phyloP scores from a whole-genome alignment of 306 rosid genomes.

The Dryas octopetala region DNA sequence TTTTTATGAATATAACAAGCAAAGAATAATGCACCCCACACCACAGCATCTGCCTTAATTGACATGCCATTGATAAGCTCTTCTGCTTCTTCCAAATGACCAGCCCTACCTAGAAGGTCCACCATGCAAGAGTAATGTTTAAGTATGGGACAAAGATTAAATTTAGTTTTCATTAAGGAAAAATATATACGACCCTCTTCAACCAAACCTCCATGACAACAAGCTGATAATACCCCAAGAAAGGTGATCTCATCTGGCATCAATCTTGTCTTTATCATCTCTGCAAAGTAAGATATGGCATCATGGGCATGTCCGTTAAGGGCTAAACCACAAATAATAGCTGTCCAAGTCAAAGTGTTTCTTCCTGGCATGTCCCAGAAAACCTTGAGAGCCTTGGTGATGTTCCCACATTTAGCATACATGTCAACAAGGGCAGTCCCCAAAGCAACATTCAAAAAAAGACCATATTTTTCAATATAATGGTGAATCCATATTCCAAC shows the following conservation, averaged over 20 bases:
- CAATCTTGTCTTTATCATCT: slow-evolving; percentile 61
- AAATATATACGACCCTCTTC: slow-evolving; percentile 68
- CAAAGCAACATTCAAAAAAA: slow-evolving; percentile 52
- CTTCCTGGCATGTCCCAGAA: slow-evolving; percentile 61
- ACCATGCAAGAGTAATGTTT: too few species aligned
- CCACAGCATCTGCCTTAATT: too few species aligned
- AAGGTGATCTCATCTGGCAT: slow-evolving; percentile 82
- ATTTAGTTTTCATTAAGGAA: slow-evolving; percentile 63
- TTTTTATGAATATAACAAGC: too few species aligned
- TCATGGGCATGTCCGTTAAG: slow-evolving; percentile 59
- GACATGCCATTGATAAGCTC: too few species aligned
- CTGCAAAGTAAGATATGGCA: slow-evolving; percentile 59
- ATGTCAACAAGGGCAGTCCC: slow-evolving; percentile 84
- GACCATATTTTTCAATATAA: slow-evolving; percentile 50
- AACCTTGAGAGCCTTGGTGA: slow-evolving; percentile 62
- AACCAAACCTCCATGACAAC: slow-evolving; percentile 67
- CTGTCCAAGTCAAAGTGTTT: slow-evolving; percentile 84
- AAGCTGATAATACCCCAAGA: slow-evolving; percentile 61
- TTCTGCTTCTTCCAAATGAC: too few species aligned
- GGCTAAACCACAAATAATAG: slow-evolving; percentile 76
- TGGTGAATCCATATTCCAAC: slow-evolving; percentile 80
- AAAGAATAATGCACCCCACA: too few species aligned
- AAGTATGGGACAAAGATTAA: too few species aligned
- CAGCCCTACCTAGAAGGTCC: too few species aligned
- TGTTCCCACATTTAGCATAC: slow-evolving; percentile 86